These are phyloP conservation scores for Echeveria elegans DNA, from an alignment of 164 flowering plant species.

Conservation along the genomic window DNA sequence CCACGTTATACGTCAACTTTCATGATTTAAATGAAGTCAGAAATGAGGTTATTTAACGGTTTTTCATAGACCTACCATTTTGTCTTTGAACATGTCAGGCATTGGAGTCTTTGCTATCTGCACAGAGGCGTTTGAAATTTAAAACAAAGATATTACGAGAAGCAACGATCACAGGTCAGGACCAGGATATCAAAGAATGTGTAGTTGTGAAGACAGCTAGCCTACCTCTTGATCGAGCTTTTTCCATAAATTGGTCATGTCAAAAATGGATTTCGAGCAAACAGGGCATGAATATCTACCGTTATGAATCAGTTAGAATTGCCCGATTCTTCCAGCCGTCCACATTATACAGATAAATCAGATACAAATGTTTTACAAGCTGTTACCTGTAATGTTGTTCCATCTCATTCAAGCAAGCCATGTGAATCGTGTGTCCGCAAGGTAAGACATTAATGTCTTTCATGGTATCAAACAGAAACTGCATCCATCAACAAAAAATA, in stretches of 20 bases:
- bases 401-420: conserved; percentile 75
- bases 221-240: conserved; percentile 67
- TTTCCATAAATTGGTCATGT: conserved; percentile 67
- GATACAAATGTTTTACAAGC: no score
- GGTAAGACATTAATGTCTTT: conserved; percentile 57
- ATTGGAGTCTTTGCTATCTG: conserved; percentile 72
- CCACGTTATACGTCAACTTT: background rate
- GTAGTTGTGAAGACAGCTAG: background rate
- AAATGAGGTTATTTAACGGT: background rate
- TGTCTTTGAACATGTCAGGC: conserved; percentile 60
- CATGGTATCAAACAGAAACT: conserved; percentile 77
- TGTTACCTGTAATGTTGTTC: conserved; percentile 51
- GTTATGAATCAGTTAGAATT: background rate
- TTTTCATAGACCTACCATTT: conserved; percentile 38
- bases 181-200: background rate
- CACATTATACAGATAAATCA: no score
- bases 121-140: background rate
- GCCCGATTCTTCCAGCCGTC: background rate
- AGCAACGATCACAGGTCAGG: no score
- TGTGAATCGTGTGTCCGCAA: conserved; percentile 82
- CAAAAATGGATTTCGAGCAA: conserved; percentile 69
- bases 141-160: background rate
- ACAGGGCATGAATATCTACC: conserved; percentile 76
- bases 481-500: conserved; percentile 16
- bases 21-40: background rate